Percentiles rank a stretch among this genome's conserved stretches.
phyloP scores from a whole-genome alignment of 1,284 basidiomycete species.

The Moesziomyces aphidis region DNA sequence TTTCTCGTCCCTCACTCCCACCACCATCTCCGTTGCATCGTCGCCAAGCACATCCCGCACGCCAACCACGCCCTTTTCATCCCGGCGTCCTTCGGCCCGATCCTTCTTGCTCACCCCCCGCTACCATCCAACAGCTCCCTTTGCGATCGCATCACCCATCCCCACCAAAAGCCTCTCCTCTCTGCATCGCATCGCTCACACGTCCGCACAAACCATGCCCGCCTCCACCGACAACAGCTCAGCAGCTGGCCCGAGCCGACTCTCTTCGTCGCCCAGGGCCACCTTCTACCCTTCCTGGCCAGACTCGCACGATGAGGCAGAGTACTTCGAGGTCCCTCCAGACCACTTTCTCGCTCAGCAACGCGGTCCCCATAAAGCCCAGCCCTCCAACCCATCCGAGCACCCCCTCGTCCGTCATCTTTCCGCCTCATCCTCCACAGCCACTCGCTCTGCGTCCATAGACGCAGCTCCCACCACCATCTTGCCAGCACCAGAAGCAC shows the following conservation, averaged over 20 bases:
- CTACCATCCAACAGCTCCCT: too few species aligned
- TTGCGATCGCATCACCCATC: too few species aligned
- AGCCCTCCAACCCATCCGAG: conserved; percentile 9
- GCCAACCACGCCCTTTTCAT: too few species aligned
- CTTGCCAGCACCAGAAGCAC: conserved; percentile 6
- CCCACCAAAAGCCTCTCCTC: background rate
- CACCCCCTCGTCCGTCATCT: conserved; percentile 13
- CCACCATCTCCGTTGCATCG: background rate
- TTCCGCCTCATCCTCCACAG: conserved; percentile 14
- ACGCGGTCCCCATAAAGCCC: conserved; percentile 31
- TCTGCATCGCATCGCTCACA: background rate
- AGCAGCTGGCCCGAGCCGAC: conserved; percentile 31
- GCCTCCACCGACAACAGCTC: background rate
- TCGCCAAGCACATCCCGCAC: too few species aligned
- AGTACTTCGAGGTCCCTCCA: conserved; percentile 56
- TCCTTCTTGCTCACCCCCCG: too few species aligned
- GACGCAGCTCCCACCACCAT: conserved; percentile 12
- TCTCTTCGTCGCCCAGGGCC: conserved; percentile 24
- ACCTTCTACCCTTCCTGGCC: conserved; percentile 47
- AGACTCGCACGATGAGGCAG: conserved; percentile 42
- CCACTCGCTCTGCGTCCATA: conserved; percentile 19
- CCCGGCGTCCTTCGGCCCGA: too few species aligned
- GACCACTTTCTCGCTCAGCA: conserved; percentile 60
- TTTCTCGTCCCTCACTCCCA: too few species aligned
- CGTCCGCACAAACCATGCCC: conserved; percentile 7